Evolutionary conservation across 371 early-diverging fungal genomes (phyloP).

Genomic region (Sanchytrium tribonematis): DNA sequence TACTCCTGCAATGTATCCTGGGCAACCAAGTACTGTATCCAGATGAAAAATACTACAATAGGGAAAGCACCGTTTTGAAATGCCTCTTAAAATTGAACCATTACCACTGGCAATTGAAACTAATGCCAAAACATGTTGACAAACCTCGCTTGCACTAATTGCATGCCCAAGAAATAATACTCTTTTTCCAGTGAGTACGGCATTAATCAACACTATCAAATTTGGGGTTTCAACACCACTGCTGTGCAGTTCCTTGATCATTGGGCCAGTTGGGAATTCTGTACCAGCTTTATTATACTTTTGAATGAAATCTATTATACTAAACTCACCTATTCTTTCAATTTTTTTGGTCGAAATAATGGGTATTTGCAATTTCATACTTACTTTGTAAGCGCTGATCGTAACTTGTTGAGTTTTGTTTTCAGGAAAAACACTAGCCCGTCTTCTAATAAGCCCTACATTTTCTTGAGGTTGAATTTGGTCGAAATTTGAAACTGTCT

Average conservation of each 20-base stretch:
- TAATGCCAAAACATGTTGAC: conserved; percentile 68
- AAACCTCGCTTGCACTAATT: conserved; percentile 64
- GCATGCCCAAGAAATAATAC: conserved; percentile 72
- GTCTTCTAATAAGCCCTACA: background rate
- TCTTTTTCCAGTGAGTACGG: conserved; percentile 61
- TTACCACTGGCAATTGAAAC: conserved; percentile 65
- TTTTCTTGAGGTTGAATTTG: background rate
- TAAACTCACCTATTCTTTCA: background rate
- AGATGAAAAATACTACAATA: conserved; percentile 14
- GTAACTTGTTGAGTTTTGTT: background rate
- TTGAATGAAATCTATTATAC: background rate
- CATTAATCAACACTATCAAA: conserved; percentile 53
- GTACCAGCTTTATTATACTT: background rate
- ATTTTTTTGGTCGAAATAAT: background rate
- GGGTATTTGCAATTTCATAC: background rate
- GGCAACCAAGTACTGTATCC: conserved; percentile 13
- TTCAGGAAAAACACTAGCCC: background rate
- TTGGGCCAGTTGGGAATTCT: background rate
- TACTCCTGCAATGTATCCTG: conserved; percentile 82
- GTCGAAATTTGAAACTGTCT: background rate
- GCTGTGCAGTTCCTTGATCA: conserved; percentile 34
- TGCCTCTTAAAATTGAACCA: conserved; percentile 50
- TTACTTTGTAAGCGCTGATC: background rate
- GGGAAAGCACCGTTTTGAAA: conserved; percentile 66
- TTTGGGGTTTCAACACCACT: conserved; percentile 50